Evolutionary conservation across 345 rosid species (phyloP).

Genomic region (Balakata baccata): DNA sequence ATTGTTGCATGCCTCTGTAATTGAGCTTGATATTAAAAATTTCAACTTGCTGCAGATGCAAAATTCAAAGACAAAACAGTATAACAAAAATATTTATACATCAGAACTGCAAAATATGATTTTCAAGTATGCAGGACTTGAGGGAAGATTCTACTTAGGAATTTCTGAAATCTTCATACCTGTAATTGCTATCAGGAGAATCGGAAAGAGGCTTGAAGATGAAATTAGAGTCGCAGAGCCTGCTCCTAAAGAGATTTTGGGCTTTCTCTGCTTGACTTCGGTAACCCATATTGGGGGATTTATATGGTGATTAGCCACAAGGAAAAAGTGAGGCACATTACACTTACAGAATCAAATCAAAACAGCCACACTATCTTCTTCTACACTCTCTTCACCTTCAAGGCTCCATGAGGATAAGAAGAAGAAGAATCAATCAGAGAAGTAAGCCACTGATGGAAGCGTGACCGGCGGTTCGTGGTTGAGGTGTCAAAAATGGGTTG

Average conservation of each 20-base stretch:
- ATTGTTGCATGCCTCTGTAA: conserved; percentile 82
- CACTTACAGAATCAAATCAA: not conserved
- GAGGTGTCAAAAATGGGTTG: no score
- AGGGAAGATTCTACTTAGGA: not conserved
- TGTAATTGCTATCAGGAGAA: conserved; percentile 72
- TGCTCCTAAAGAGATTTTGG: conserved; percentile 47
- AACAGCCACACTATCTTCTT: not conserved
- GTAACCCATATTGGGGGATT: conserved; percentile 11
- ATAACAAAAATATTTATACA: not conserved
- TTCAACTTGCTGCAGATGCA: conserved; percentile 60
- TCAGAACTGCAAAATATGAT: not conserved
- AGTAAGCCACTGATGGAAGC: no score
- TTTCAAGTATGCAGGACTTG: no score
- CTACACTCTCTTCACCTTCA: not conserved
- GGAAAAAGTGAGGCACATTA: not conserved
- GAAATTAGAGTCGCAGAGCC: conserved; percentile 64
- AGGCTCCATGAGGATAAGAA: not conserved
- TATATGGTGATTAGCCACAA: not conserved
- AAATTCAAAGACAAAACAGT: not conserved
- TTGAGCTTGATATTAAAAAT: conserved; percentile 64
- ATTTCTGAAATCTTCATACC: conserved; percentile 35
- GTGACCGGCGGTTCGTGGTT: no score
- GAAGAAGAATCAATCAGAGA: no score
- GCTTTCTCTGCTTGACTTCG: conserved; percentile 21
- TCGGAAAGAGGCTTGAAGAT: conserved; percentile 56